Percentiles rank a stretch among this genome's conserved stretches.
Conservation (phyloP, 2,329 filamentous ascomycete genomes). For the Talaromyces funiculosus region DNA sequence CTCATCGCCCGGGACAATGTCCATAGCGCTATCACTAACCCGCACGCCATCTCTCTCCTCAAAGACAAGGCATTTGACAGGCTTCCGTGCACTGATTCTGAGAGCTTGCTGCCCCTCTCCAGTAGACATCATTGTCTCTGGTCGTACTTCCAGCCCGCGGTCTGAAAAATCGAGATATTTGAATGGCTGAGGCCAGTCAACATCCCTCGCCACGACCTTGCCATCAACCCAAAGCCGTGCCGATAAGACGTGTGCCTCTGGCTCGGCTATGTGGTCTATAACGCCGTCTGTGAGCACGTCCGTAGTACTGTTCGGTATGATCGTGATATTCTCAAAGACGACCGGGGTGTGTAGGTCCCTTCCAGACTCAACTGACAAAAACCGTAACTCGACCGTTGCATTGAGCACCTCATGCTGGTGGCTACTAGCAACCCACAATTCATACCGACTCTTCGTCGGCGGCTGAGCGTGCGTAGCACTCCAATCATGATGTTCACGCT, state of each 20-base stretch:
- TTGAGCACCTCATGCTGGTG: slow-evolving; percentile 22
- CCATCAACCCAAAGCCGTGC: slow-evolving; percentile 48
- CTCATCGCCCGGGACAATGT: slow-evolving; percentile 52
- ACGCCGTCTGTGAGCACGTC: slow-evolving; percentile 43
- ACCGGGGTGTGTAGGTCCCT: slow-evolving; percentile 38
- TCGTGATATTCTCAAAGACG: slow-evolving; percentile 42
- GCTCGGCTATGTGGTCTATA: slow-evolving; percentile 37
- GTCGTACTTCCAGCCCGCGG: slow-evolving; percentile 1
- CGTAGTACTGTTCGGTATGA: slow-evolving; percentile 53
- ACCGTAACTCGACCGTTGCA: slow-evolving; percentile 39
- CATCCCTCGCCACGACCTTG: slow-evolving; percentile 49
- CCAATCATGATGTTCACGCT: slow-evolving; percentile 34
- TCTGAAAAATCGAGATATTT: slow-evolving; percentile 26
- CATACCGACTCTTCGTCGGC: slow-evolving; percentile 48
- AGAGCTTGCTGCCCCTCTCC: slow-evolving; percentile 1
- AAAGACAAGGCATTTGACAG: slow-evolving; percentile 57
- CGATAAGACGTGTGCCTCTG: slow-evolving; percentile 49
- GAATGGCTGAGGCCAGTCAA: slow-evolving; percentile 57
- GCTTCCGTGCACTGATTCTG: background rate
- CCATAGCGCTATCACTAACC: slow-evolving; percentile 53
- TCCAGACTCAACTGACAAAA: slow-evolving; percentile 45
- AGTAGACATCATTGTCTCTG: background rate
- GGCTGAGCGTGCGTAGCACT: slow-evolving; percentile 51
- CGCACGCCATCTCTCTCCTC: slow-evolving; percentile 52
- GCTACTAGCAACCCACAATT: slow-evolving; percentile 53